Conservation (phyloP, 345 rosid genomes). For the Combretum micranthum region DNA sequence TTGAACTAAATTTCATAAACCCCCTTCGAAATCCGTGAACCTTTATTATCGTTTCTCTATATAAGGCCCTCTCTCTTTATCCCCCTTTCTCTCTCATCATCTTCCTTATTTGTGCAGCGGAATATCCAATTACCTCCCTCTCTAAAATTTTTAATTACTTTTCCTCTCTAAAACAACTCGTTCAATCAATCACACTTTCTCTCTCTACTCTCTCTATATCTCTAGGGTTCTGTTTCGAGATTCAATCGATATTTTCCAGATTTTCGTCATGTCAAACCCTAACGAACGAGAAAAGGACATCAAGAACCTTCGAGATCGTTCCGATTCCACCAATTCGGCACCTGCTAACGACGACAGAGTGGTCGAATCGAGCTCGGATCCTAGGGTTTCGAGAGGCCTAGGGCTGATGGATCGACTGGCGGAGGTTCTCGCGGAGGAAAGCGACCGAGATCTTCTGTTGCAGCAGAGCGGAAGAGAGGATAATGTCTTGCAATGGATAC, state of each 20-base stretch:
- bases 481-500: slow-evolving; percentile 81
- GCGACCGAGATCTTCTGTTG: slow-evolving; percentile 60
- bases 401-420: slow-evolving; percentile 55
- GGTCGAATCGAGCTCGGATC: slow-evolving; percentile 33
- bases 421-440: slow-evolving; percentile 38
- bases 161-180: too few species aligned
- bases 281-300: slow-evolving; percentile 27
- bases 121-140: too few species aligned
- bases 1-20: slow-evolving; percentile 1
- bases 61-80: too few species aligned
- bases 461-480: slow-evolving; percentile 59
- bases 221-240: too few species aligned
- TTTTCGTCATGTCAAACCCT: slow-evolving; percentile 41
- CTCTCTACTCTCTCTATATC: too few species aligned
- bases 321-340: slow-evolving; percentile 32
- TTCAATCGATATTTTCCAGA: too few species aligned
- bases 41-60: neutral
- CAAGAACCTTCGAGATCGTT: slow-evolving; percentile 26
- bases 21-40: slow-evolving; percentile 6
- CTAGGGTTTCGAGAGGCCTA: slow-evolving; percentile 13
- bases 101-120: neutral
- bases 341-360: slow-evolving; percentile 9
- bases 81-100: neutral
- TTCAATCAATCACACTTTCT: too few species aligned
- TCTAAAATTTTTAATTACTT: too few species aligned